These are phyloP conservation scores for Tylopilus felleus DNA, from an alignment of 768 basidiomycete species.

Conservation along the genomic window DNA sequence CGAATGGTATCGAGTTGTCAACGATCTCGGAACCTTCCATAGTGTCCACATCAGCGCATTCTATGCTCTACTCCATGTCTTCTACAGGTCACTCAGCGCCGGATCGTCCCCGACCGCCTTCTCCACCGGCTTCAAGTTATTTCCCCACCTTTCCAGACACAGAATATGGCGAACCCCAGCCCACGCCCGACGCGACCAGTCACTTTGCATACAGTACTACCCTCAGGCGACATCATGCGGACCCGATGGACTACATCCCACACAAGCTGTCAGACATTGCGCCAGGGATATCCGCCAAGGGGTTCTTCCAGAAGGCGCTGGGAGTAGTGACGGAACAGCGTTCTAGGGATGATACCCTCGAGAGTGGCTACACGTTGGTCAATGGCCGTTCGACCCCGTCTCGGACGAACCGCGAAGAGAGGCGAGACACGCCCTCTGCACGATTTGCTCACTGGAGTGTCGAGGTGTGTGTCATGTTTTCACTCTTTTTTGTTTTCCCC, in stretches of 20 bases:
- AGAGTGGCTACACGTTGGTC: constrained; percentile 39
- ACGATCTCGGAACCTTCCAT: constrained; percentile 12
- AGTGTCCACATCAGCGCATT: constrained; percentile 24
- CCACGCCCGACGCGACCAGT: constrained; percentile 58
- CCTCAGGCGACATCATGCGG: constrained; percentile 61
- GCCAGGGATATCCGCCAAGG: constrained; percentile 43
- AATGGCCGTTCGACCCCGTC: constrained; percentile 14
- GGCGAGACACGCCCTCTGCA: constrained; percentile 56
- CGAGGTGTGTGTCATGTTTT: constrained; percentile 45
- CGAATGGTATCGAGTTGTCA: constrained; percentile 17
- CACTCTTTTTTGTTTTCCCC: not conserved
- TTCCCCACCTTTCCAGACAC: constrained; percentile 59
- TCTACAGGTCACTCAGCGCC: constrained; percentile 6
- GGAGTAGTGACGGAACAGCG: constrained; percentile 33
- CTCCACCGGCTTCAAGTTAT: constrained; percentile 81
- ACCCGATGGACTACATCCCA: constrained; percentile 36
- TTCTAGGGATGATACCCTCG: constrained; percentile 26
- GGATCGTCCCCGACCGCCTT: constrained; percentile 35
- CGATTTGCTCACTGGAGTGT: constrained; percentile 64
- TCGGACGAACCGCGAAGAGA: constrained; percentile 29
- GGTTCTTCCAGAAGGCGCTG: constrained; percentile 43
- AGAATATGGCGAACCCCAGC: constrained; percentile 47
- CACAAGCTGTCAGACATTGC: constrained; percentile 35
- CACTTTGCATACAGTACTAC: constrained; percentile 87
- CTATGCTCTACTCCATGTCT: constrained; percentile 16